A percentile compares a stretch with the other conserved stretches of the same genome.
These are phyloP conservation scores for Fusarium sp. DNA, from an alignment of 2,329 filamentous ascomycete species.

Conservation along the genomic window DNA sequence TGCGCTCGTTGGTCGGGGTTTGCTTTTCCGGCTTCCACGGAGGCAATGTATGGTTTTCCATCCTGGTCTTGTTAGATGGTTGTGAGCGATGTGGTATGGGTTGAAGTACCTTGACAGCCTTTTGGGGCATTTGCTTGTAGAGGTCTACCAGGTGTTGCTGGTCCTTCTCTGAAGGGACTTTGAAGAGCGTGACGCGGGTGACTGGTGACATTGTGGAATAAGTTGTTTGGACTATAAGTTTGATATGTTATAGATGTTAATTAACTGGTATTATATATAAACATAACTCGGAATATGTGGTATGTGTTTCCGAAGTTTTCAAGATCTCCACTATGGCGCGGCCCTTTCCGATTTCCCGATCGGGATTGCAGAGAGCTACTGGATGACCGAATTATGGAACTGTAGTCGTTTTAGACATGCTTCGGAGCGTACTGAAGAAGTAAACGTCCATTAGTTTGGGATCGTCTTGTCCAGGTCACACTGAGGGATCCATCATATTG, in stretches of 20 bases:
- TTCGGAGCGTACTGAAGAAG: too few relatives aligned
- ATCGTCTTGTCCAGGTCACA: too few relatives aligned
- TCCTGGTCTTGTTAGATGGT: conserved; percentile 54
- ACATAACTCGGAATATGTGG: neutral
- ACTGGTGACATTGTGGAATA: conserved; percentile 23
- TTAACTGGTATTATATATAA: too few relatives aligned
- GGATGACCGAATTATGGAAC: too few relatives aligned
- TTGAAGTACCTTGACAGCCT: conserved; percentile 47
- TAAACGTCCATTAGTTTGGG: too few relatives aligned
- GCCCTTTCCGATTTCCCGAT: neutral
- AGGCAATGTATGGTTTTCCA: conserved; percentile 69
- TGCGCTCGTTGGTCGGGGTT: conserved; percentile 65
- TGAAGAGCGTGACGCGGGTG: conserved; percentile 54
- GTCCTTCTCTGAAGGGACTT: conserved; percentile 49
- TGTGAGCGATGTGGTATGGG: too few relatives aligned
- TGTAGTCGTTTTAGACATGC: too few relatives aligned
- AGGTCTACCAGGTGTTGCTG: conserved; percentile 46
- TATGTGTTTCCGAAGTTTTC: fast-evolving
- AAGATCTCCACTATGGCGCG: neutral
- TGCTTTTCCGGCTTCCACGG: conserved; percentile 60
- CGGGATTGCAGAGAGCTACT: too few relatives aligned
- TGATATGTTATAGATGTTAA: too few relatives aligned
- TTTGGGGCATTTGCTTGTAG: conserved; percentile 48
- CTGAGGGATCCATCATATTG: too few relatives aligned
- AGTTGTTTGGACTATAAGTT: too few relatives aligned